Base-by-base conservation (phyloP, 2,329 filamentous ascomycete species). In the Phyllosticta capitalensis region DNA sequence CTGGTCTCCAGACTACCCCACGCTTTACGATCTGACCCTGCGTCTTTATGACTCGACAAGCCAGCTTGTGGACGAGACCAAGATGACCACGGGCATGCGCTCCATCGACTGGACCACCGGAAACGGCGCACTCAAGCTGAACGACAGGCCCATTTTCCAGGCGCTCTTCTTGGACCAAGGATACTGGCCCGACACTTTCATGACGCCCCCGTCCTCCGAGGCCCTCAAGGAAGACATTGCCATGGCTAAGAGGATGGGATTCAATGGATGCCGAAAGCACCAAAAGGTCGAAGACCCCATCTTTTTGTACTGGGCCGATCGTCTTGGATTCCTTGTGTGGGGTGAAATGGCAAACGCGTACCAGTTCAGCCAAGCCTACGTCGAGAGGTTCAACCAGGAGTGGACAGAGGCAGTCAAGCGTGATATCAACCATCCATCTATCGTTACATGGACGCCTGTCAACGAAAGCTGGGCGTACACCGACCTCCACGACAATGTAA, bases 381-480 rank as follows among this genome's bases (percentile, higher is more conserved):
- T 81, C 7, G 76, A 81, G 22, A 76, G 84, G 0, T 86, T 87
- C 73, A 79, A 84, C 63, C 74, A 79, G 55, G 85, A 88, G 66
- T 88, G 85, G 85, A 74, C 76, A 1, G 84, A 84, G 67, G 78
- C 81, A 5, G 80, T 88, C 5, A 78, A 78, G 66, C 73, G 85
- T 20, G 85, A 86, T 65, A 81, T 87, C 62, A 88, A 87, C 64
- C 83, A 85, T 57, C 83, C 85, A 0, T 82, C 76, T 7, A 74
- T 88, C 22, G 76, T 88, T 5, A 81, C 81, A 0, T 88, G 85
- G 85, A 88, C 85, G 2, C 83, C 83, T 0, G 80, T 84, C 52
- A 88, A 88, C 64, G 78, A 81, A 67, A 79, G 73, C 64, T 88
- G 85, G 85, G 85, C 77, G 0, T 88, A 88, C 64, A 78, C 81